Evolutionary conservation across 768 basidiomycete genomes (phyloP).

Genomic region (Exsudoporus frostii): DNA sequence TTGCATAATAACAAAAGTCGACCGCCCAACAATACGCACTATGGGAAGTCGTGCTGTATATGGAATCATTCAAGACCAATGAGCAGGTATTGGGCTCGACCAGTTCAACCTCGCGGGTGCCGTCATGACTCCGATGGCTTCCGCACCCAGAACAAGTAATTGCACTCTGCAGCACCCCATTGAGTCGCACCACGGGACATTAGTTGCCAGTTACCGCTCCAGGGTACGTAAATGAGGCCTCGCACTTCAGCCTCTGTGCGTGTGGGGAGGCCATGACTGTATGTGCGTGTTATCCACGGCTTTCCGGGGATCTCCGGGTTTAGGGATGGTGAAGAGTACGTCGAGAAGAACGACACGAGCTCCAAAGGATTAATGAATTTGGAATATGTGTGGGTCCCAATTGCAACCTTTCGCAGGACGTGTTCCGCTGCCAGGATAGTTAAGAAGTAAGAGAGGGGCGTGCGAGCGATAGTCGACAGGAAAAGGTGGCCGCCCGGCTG

Average conservation of each 20-base stretch:
- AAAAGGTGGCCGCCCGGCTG: constrained; percentile 96
- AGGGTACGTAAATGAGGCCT: constrained; percentile 73
- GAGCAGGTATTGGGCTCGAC: background rate
- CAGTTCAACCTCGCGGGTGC: background rate
- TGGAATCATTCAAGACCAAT: background rate
- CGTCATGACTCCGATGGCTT: constrained; percentile 43
- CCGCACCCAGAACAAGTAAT: constrained; percentile 87
- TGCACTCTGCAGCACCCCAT: constrained; percentile 55
- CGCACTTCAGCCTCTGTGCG: constrained; percentile 75
- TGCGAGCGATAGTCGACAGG: constrained; percentile 91
- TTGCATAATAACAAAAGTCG: too few relatives aligned
- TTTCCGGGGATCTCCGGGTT: constrained; percentile 6
- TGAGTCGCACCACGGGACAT: constrained; percentile 51
- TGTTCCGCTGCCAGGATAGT: constrained; percentile 81
- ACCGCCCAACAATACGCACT: too few relatives aligned
- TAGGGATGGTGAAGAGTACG: constrained; percentile 38
- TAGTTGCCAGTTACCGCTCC: constrained; percentile 67
- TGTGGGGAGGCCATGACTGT: constrained; percentile 46
- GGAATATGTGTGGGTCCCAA: constrained; percentile 87
- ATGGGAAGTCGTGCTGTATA: background rate
- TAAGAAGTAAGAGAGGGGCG: constrained; percentile 65
- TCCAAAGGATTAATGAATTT: constrained; percentile 90
- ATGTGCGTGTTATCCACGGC: constrained; percentile 62
- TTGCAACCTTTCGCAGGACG: constrained; percentile 71
- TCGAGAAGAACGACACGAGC: constrained; percentile 76